Conservation (phyloP, 2,329 filamentous ascomycete genomes). For the Penicillium sp. region DNA sequence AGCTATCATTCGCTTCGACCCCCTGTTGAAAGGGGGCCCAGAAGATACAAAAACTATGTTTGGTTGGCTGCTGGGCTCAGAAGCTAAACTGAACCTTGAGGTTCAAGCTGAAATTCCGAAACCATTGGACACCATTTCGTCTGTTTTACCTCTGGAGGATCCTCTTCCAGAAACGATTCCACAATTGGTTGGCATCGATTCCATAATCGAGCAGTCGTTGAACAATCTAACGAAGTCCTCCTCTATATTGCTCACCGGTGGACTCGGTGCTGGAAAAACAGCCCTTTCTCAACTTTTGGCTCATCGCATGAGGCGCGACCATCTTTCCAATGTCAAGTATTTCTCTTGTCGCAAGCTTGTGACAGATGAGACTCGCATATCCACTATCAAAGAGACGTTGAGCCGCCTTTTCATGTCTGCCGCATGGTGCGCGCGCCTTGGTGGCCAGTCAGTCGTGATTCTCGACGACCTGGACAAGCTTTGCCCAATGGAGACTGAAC, state of each 20-base stretch:
- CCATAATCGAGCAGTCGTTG: conserved; percentile 69
- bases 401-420: conserved; percentile 83
- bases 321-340: conserved; percentile 80
- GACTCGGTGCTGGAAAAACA: conserved; percentile 87
- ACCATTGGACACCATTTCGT: conserved; percentile 54
- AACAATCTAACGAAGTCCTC: conserved; percentile 81
- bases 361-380: conserved; percentile 86
- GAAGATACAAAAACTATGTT: conserved; percentile 36
- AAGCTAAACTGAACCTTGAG: conserved; percentile 72
- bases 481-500: conserved; percentile 89
- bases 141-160: conserved; percentile 53
- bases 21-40: conserved; percentile 44
- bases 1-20: conserved; percentile 78
- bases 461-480: conserved; percentile 92
- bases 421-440: conserved; percentile 85
- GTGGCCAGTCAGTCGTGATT: conserved; percentile 80
- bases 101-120: conserved; percentile 73
- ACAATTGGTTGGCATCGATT: conserved; percentile 80
- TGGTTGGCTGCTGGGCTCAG: conserved; percentile 75
- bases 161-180: conserved; percentile 58
- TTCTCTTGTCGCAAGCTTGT: conserved; percentile 85
- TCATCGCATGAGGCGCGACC: conserved; percentile 69
- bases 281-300: conserved; percentile 76
- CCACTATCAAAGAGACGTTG: conserved; percentile 87
- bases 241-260: conserved; percentile 85